A percentile compares a stretch with the other conserved stretches of the same genome.
phyloP scores from a whole-genome alignment of 1,139 yeast genomes.

The Scheffersomyces titani region DNA sequence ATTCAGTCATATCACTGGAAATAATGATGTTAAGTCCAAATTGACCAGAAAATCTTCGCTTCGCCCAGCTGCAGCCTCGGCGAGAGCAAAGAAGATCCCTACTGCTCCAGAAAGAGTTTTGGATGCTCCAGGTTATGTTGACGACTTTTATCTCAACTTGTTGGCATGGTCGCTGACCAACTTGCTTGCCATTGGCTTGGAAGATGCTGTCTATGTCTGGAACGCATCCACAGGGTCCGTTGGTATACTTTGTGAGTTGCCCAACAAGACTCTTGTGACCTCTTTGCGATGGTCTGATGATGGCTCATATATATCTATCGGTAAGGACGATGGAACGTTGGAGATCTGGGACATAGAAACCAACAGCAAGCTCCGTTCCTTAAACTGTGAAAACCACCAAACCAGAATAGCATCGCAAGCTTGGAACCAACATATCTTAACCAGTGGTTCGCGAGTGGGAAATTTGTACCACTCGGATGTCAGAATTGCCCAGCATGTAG shows the following conservation, averaged over 20 bases:
- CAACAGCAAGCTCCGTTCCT: constrained; percentile 70
- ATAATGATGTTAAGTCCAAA: constrained; percentile 11
- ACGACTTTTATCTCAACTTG: constrained; percentile 87
- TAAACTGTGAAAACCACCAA: constrained; percentile 62
- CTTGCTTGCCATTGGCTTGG: constrained; percentile 86
- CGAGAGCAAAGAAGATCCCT: constrained; percentile 71
- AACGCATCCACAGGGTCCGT: constrained; percentile 86
- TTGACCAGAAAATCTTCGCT: constrained; percentile 13
- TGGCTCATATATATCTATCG: constrained; percentile 84
- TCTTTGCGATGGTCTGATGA: constrained; percentile 92
- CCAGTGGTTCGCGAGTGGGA: constrained; percentile 85
- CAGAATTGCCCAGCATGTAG: constrained; percentile 78
- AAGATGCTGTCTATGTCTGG: constrained; percentile 86
- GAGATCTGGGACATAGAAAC: constrained; percentile 96
- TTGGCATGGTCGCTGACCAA: constrained; percentile 88
- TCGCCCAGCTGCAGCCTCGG: constrained; percentile 52
- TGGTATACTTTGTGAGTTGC: constrained; percentile 64
- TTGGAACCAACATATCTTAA: constrained; percentile 81
- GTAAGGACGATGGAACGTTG: constrained; percentile 78
- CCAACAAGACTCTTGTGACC: constrained; percentile 55
- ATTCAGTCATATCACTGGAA: constrained; percentile 22
- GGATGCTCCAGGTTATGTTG: constrained; percentile 94
- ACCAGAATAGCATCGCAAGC: constrained; percentile 80
- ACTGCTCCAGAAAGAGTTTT: constrained; percentile 90
- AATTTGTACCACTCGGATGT: constrained; percentile 89